Evolutionary conservation across 1,284 basidiomycete species (phyloP), one percentile per base, ranked within the genome.

Genomic region (Anthracocystis panici-leucophaei): DNA sequence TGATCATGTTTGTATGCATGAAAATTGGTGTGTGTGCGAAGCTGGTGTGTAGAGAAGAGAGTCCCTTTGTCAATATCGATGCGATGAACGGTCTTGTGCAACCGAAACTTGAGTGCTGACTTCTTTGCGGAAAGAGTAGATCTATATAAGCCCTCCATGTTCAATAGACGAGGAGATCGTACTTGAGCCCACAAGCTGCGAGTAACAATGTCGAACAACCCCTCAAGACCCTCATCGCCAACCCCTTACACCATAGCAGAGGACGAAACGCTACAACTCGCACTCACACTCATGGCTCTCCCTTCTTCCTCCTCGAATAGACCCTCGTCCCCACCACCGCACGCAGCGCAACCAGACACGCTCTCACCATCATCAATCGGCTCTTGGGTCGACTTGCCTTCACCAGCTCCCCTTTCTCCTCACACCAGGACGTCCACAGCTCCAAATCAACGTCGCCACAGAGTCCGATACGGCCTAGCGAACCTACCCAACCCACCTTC

Each of bases 261-360:
- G 16, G 33, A 58, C 38, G 62, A 65, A 23, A 41, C 42, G 20
- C 25, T 52, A 0, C 27, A 48, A 10, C n/a, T 65, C 5, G 29
- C 57, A 29, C 63, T 65, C 5, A 59, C 63, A 8, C 14, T 59
- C 10, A 57, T 65, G 16, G 54, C 63, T 21, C 52, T 65, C 1
- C 44, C 51, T 8, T 21, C 45, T 5, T 18, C 18, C 18, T 46
- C 51, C 7, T 18, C 25, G 9, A 8, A 18, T 20, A 14, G 29
- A 16, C 21, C 58, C 12, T 16, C 40, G 6, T 44, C 59, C 9
- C 45, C 27, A 7, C 57, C 45, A 29, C 23, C 33, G 3, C 20
- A 38, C 35, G 35, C 35, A 10, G 4, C 31, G 9, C 55, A 27
- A 20, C 25, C 35, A 27, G 35, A 57, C n/a, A 29, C 20, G 7